phyloP scores from a whole-genome alignment of 345 rosid species.

The Murraya koenigii region DNA sequence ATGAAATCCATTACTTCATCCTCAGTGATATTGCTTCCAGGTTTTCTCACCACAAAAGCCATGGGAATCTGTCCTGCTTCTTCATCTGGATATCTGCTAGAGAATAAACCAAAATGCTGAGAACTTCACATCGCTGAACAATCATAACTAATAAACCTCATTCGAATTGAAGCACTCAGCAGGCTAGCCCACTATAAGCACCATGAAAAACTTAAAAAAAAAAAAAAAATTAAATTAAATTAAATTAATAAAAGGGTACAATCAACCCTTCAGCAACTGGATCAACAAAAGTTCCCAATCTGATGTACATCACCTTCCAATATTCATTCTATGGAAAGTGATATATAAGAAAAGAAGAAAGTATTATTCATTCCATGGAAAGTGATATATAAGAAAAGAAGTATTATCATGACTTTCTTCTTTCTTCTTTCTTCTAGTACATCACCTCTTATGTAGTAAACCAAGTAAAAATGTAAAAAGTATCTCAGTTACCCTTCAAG shows the following conservation, averaged over 20 bases:
- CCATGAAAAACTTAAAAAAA: not conserved
- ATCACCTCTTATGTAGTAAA: not conserved
- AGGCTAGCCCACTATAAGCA: not conserved
- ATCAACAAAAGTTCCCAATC: not conserved
- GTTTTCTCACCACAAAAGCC: conserved; percentile 91
- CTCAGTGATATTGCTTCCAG: conserved; percentile 56
- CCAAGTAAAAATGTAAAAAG: too few relatives aligned
- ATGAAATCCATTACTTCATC: conserved; percentile 65
- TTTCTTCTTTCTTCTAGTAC: not conserved
- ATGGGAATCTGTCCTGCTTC: conserved; percentile 95
- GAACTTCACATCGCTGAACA: not conserved
- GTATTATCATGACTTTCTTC: too few relatives aligned
- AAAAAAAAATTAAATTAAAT: too few relatives aligned
- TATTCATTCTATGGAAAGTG: not conserved
- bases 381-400: not conserved
- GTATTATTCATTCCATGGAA: not conserved
- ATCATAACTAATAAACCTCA: not conserved
- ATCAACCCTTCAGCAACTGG: not conserved
- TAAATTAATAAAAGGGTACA: not conserved
- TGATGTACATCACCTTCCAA: not conserved
- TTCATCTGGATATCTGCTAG: conserved; percentile 83
- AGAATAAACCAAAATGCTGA: not conserved
- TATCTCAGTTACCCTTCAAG: not conserved
- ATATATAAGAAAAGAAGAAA: not conserved
- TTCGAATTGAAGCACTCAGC: not conserved